Evolutionary conservation across 2,329 filamentous ascomycete species (phyloP), one percentile per base, ranked within the genome.

Genomic region (Samsoniella hepiali): DNA sequence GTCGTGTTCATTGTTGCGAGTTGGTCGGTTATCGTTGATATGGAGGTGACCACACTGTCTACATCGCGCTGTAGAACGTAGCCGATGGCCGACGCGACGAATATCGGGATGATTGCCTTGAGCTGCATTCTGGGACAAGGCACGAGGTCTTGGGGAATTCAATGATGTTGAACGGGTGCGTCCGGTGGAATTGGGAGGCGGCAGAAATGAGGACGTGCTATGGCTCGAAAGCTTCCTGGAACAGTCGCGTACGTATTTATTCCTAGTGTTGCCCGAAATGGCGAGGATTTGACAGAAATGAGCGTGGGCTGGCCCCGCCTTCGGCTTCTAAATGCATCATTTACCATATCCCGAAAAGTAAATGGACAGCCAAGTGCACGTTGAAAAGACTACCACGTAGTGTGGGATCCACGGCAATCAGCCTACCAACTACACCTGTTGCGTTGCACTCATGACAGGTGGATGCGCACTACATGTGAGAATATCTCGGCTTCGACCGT

Each of bases 391-490:
- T 38, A 13, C 11, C 38, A 13, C 11, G 15, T 13, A 40, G 38
- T 40, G 38, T 11, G 15, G 38, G 15, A 15, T 7, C 29, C 22
- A 29, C 45, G 10, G 22, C 45, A 29, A 27, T 47, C 11, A 38
- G 9, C 9, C 34, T 40, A 40, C 11, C 10, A 40, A 40, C 27
- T 17, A 31, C 27, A 32, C 32, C 32, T 50, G 47, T 29, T 32
- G 27, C 29, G 17, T 13, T 40, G 32, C 11, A 22, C 31, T 22
- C 29, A 42, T 53, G 3, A 27, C 15, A 22, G 8, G 13, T 22
- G 29, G 38, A 15, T 40, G 38, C 38, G 13, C 3, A 44, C 34
- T 54, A 62, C 49, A 62, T 62, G 58, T 62, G 58, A 40, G 58
- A 17, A 38, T 50, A 17, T 36, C 17, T 53, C 32, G 34, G 58